Evolutionary conservation across 768 basidiomycete genomes (phyloP), one percentile per base, ranked within the genome.

Genomic region (Sutorius australiensis): DNA sequence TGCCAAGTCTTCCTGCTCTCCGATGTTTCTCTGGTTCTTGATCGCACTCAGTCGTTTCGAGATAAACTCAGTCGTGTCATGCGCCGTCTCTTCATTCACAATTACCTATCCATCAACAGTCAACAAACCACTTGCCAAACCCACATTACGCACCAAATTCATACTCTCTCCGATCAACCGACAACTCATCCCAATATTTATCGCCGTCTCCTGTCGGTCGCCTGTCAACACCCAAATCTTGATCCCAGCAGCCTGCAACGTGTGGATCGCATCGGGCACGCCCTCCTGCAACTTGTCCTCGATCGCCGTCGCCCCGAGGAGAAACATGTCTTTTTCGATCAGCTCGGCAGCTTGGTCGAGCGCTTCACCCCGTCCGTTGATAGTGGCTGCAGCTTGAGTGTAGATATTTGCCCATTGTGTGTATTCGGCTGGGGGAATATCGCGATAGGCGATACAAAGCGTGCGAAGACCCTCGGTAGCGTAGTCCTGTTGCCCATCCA

Each of bases 161-260:
- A 98, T 99, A 9, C 92, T 94, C 72, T 99, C 97, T 6, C 93
- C 92, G 46, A 99, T 98, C 62, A 99, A 71, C 57, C 93, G 82
- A 74, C 97, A 98, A 2, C 94, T 95, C 80, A 98, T 86, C 48
- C 97, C 97, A 58, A 99, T 98, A 64, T 99, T 99, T 72, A 99
- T 98, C 14, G 97, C 97, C 1, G 97, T 99, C 72, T 99, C 97
- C 73, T 99, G 97, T 59, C 97, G 77, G 69, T 99, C 97, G 1
- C 97, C 97, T 2, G 97, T 99, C 46, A 99, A 74, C 8, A 99
- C 95, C 97, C 97, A 99, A 16, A 99, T 86, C 86, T 98, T 99
- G 72, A 99, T 97, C 3, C 97, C 97, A 34, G 97, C 97, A 81
- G 91, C 92, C 63, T 99, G 97, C 42, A 99, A 71, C 0, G 95